These are phyloP conservation scores for Lathyrus aphaca DNA, from an alignment of 306 rosid genomes.

Conservation along the genomic window DNA sequence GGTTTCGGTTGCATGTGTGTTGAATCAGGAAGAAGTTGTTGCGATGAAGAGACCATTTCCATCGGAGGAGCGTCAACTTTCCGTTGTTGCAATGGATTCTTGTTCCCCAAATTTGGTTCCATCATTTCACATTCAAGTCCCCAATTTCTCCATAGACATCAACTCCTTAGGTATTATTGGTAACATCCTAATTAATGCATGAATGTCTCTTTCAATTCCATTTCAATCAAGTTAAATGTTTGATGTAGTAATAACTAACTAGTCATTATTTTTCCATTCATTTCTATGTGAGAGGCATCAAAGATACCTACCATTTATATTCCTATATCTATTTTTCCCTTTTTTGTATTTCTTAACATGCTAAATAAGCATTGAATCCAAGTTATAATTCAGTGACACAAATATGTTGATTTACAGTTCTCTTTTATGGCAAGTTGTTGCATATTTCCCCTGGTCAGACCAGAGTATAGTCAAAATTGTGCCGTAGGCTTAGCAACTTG, in stretches of 20 bases:
- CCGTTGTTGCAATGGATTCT: no score
- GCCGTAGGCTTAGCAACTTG: not conserved
- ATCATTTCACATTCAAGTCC: not conserved
- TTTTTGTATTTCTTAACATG: not conserved
- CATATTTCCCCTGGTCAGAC: constrained; percentile 3
- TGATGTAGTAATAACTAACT: no score
- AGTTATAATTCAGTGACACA: not conserved
- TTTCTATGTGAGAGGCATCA: not conserved
- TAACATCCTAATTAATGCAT: not conserved
- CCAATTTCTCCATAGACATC: constrained; percentile 26
- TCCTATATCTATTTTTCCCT: not conserved
- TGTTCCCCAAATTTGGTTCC: not conserved
- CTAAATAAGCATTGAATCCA: not conserved
- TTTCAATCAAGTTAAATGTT: no score
- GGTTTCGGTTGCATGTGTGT: not conserved
- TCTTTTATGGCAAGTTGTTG: not conserved
- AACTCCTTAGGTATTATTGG: constrained; percentile 54
- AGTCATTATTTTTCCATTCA: not conserved
- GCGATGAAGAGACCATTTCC: constrained; percentile 67
- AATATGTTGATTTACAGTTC: not conserved
- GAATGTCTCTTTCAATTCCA: not conserved
- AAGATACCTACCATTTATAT: not conserved
- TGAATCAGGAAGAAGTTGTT: constrained; percentile 1
- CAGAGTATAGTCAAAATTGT: not conserved
- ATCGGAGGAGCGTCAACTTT: constrained; percentile 48